A percentile compares a stretch with the other conserved stretches of the same genome.
Conservation (phyloP, 192 early-diverging fungal species). For the Gigaspora rosea region DNA sequence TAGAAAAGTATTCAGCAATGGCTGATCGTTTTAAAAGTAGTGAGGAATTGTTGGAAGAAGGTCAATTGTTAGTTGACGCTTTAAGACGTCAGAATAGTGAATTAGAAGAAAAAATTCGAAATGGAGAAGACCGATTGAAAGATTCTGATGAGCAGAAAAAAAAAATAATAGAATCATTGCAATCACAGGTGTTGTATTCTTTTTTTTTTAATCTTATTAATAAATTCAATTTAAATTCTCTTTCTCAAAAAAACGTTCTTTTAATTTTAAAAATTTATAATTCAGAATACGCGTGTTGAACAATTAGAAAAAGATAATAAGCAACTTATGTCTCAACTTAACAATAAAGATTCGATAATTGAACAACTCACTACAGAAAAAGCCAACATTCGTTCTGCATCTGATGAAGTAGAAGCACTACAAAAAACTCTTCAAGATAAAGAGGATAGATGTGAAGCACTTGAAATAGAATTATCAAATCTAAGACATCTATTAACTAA, state of each 20-base stretch:
- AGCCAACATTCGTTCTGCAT: conserved; percentile 21
- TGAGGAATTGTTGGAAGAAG: conserved; percentile 28
- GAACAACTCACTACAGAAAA: conserved; percentile 31
- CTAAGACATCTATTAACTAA: conserved; percentile 20
- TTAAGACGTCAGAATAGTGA: conserved; percentile 26
- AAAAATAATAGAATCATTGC: conserved; percentile 20
- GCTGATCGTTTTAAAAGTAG: conserved; percentile 27
- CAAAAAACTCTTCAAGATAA: conserved; percentile 29
- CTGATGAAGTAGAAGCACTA: conserved; percentile 30
- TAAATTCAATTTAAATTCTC: background rate
- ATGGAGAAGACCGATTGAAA: background rate
- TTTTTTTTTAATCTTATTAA: conserved; percentile 5
- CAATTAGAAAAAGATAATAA: conserved; percentile 20
- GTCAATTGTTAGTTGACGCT: conserved; percentile 30
- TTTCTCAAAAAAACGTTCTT: background rate
- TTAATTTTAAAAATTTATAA: background rate
- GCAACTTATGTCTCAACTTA: conserved; percentile 15
- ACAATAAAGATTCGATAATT: conserved; percentile 31
- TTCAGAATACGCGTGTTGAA: conserved; percentile 19
- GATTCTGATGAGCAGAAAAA: conserved; percentile 16
- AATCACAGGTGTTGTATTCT: conserved; percentile 5
- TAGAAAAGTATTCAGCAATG: conserved; percentile 32
- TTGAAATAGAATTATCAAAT: conserved; percentile 34
- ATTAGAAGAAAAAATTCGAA: conserved; percentile 25
- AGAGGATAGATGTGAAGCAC: conserved; percentile 32